Evolutionary conservation across 2,329 filamentous ascomycete genomes (phyloP).

Genomic region (Aureobasidium sp.): DNA sequence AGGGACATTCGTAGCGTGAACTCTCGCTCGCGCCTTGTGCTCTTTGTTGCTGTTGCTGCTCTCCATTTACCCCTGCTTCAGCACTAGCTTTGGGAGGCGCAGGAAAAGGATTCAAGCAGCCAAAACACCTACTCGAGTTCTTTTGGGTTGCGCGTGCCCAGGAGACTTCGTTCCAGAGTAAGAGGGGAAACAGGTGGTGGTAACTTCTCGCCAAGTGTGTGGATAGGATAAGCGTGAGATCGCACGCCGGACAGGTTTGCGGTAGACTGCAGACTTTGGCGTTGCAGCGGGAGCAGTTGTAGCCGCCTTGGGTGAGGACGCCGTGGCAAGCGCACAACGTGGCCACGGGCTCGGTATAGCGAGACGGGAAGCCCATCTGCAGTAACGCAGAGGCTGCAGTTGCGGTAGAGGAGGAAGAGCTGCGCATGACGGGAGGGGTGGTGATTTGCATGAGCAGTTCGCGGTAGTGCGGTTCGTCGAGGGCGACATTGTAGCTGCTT

Average conservation of each 20-base stretch:
- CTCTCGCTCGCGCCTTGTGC: slow-evolving; percentile 65
- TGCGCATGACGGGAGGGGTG: slow-evolving; percentile 77
- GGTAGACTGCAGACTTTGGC: slow-evolving; percentile 86
- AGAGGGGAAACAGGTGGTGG: slow-evolving; percentile 82
- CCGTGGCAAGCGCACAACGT: slow-evolving; percentile 90
- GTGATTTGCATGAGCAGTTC: slow-evolving; percentile 86
- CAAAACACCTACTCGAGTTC: slow-evolving; percentile 58
- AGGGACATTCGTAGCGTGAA: slow-evolving; percentile 78
- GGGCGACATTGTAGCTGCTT: slow-evolving; percentile 70
- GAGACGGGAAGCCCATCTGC: slow-evolving; percentile 97
- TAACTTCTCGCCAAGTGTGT: slow-evolving; percentile 91
- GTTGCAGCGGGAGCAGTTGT: slow-evolving; percentile 81
- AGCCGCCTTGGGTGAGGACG: slow-evolving; percentile 73
- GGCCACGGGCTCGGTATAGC: slow-evolving; percentile 63
- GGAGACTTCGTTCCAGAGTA: slow-evolving; percentile 83
- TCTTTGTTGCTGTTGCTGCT: slow-evolving; percentile 17
- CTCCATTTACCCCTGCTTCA: slow-evolving; percentile 15
- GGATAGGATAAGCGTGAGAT: slow-evolving; percentile 85
- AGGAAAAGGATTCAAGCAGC: slow-evolving; percentile 71
- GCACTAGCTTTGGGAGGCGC: not conserved
- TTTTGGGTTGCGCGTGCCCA: slow-evolving; percentile 61
- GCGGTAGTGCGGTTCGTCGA: slow-evolving; percentile 80
- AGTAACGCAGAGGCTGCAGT: slow-evolving; percentile 51
- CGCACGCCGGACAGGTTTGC: slow-evolving; percentile 83
- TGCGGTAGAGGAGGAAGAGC: slow-evolving; percentile 19